A percentile compares a stretch with the other conserved stretches of the same genome.
phyloP scores from a whole-genome alignment of 441 rosid species.

The Adansonia gregorii region DNA sequence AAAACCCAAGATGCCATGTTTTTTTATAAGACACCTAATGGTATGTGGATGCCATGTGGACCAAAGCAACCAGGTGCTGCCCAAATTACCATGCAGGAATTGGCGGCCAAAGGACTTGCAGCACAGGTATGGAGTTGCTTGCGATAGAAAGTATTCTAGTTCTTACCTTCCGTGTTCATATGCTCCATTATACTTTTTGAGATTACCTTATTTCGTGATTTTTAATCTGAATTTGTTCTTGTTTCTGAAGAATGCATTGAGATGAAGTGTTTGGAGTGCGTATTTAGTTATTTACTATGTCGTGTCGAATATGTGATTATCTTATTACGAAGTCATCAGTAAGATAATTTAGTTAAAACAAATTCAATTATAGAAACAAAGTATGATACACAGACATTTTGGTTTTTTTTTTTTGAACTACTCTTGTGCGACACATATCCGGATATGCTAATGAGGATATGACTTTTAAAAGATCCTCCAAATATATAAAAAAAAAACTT shows the following conservation, averaged over 20 bases:
- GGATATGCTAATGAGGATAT: no score
- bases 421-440: no score
- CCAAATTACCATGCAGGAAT: conserved; percentile 87
- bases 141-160: background rate
- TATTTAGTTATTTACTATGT: background rate
- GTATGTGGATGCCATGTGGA: conserved; percentile 92
- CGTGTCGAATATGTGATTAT: background rate
- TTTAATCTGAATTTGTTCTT: background rate
- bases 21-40: conserved; percentile 65
- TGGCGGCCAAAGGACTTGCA: conserved; percentile 80
- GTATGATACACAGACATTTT: no score
- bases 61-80: conserved; percentile 85
- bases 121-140: conserved; percentile 51
- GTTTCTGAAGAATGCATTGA: background rate
- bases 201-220: background rate
- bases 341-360: background rate
- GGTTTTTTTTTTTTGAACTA: no score
- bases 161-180: background rate
- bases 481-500: no score
- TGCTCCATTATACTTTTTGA: background rate
- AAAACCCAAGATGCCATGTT: conserved; percentile 99
- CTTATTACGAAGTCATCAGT: background rate
- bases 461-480: no score
- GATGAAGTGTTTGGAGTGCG: background rate
- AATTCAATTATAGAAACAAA: background rate